These are phyloP conservation scores for Fusarium torulosum DNA, from an alignment of 2,329 filamentous ascomycete species.

Conservation along the genomic window DNA sequence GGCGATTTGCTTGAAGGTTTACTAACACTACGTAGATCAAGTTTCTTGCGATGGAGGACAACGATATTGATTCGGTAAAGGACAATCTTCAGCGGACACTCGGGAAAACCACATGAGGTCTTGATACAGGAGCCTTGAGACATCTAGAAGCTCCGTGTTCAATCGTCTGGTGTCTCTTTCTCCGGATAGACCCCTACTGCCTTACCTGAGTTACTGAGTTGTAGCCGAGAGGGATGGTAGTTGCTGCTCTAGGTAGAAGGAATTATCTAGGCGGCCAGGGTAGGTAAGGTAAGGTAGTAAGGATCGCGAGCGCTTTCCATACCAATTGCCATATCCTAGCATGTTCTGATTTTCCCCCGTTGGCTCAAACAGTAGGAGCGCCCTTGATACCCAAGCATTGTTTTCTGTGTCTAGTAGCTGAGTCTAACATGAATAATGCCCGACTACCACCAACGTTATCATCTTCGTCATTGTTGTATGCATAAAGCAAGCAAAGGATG, in stretches of 20 bases:
- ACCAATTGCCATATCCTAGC: neutral
- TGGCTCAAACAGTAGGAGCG: conserved; percentile 31
- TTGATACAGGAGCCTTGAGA: neutral
- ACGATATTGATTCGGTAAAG: conserved; percentile 69
- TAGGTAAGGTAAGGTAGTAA: neutral
- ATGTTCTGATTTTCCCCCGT: neutral
- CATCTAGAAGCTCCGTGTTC: neutral
- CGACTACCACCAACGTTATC: conserved; percentile 4
- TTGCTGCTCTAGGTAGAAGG: conserved; percentile 4
- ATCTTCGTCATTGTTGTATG: neutral
- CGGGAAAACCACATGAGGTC: conserved; percentile 49
- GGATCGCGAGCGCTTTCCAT: neutral
- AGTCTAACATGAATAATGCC: conserved; percentile 2
- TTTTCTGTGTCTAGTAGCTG: conserved; percentile 1
- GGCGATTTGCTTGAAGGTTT: neutral
- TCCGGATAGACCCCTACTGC: neutral
- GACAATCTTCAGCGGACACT: conserved; percentile 69
- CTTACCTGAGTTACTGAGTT: neutral
- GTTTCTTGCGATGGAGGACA: conserved; percentile 74
- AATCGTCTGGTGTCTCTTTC: neutral
- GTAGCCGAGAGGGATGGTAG: neutral
- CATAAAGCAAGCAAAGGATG: conserved; percentile 12
- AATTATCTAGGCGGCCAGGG: neutral
- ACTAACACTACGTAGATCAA: conserved; percentile 64
- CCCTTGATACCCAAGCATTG: conserved; percentile 35